phyloP scores from a whole-genome alignment of 176 grass and related monocot species.

The Microstegium vimineum region DNA sequence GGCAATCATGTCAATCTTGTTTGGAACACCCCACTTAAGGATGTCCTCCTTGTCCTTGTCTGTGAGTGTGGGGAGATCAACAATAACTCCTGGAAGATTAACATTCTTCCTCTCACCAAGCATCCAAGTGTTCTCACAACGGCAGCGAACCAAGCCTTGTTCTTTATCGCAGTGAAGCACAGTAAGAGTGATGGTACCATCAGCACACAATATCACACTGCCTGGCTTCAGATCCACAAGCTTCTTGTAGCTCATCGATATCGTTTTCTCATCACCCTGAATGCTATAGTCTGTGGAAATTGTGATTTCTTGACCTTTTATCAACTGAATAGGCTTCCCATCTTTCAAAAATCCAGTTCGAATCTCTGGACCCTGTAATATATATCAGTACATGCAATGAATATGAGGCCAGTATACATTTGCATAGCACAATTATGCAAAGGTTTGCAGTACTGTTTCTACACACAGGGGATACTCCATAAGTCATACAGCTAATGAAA shows the following conservation, averaged over 20 bases:
- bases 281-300: conserved; percentile 74
- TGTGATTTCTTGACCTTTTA: conserved; percentile 66
- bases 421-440: background rate
- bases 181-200: conserved; percentile 67
- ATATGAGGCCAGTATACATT: background rate
- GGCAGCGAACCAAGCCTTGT: conserved; percentile 56
- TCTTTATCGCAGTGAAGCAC: conserved; percentile 55
- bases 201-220: conserved; percentile 67
- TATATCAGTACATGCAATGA: background rate
- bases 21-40: conserved; percentile 71
- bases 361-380: conserved; percentile 74
- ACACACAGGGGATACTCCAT: background rate
- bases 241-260: conserved; percentile 91
- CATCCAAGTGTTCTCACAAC: conserved; percentile 69
- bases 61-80: conserved; percentile 82
- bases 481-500: background rate
- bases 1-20: conserved; percentile 90
- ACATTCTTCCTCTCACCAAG: conserved; percentile 93
- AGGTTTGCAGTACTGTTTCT: background rate
- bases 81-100: conserved; percentile 78
- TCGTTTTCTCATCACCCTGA: conserved; percentile 56
- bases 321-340: conserved; percentile 65
- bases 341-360: conserved; percentile 85
- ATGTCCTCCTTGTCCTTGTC: conserved; percentile 87
- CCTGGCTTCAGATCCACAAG: conserved; percentile 70